phyloP scores from a whole-genome alignment of 2,329 filamentous ascomycete species.

The Talaromyces sp. region DNA sequence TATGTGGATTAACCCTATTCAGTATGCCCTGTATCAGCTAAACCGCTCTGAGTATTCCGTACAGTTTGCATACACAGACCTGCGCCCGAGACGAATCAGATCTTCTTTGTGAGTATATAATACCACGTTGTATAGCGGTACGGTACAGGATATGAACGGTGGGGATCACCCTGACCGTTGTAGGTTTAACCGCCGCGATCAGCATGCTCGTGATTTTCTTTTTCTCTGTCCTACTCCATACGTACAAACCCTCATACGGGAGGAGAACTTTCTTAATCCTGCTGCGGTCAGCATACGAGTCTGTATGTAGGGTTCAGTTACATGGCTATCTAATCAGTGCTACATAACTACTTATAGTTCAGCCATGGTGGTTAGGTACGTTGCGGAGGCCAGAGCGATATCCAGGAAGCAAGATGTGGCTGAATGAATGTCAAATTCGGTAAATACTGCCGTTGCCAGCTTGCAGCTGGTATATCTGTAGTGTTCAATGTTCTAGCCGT shows the following conservation, averaged over 20 bases:
- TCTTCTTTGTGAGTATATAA: neutral
- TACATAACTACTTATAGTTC: neutral
- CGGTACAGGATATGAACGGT: neutral
- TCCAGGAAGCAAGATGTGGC: neutral
- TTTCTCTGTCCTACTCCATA: neutral
- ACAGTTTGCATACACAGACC: neutral
- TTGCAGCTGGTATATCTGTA: too few species aligned
- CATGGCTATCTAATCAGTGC: neutral
- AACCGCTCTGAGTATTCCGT: neutral
- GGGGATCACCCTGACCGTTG: neutral
- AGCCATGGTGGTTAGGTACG: neutral
- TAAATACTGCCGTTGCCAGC: neutral
- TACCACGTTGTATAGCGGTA: neutral
- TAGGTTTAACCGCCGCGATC: constrained; percentile 1
- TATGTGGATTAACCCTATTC: neutral
- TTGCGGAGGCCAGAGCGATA: neutral
- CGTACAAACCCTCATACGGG: too few species aligned
- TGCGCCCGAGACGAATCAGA: neutral
- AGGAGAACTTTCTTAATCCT: neutral
- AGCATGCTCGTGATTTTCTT: neutral
- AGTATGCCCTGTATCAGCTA: neutral
- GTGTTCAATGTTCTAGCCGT: neutral
- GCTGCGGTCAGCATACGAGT: constrained; percentile 1
- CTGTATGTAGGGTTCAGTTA: neutral
- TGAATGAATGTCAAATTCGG: neutral